Conservation (phyloP, 169 alveolate genomes). For the Plasmodium fragile region DNA sequence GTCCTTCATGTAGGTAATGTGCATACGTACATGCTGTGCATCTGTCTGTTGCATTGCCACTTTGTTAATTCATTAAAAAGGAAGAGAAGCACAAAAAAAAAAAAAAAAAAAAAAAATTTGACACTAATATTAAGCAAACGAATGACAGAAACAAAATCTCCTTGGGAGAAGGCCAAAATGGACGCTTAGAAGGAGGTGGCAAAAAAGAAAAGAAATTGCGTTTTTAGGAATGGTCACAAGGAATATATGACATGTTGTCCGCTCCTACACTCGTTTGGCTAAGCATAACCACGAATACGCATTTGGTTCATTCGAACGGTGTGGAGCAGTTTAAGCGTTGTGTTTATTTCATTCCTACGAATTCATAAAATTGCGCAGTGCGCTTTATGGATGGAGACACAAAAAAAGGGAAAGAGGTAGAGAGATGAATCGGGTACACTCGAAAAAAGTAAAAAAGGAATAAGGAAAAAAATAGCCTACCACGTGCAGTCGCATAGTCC, state of each 20-base stretch:
- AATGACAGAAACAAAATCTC: constrained; percentile 35
- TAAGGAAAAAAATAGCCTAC: neutral
- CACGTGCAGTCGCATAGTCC: neutral
- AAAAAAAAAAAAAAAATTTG: constrained; percentile 11
- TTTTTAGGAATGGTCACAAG: constrained; percentile 14
- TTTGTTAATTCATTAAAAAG: neutral
- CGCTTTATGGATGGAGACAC: neutral
- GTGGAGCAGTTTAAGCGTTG: neutral
- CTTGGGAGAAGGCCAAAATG: neutral
- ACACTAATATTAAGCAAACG: neutral
- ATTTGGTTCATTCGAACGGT: neutral
- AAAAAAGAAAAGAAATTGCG: constrained; percentile 17
- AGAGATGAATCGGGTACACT: neutral
- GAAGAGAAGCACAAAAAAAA: neutral
- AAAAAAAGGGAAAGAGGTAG: neutral
- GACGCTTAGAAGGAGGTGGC: neutral
- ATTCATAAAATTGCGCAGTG: neutral
- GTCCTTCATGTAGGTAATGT: neutral
- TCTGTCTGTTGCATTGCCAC: neutral
- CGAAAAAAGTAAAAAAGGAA: neutral
- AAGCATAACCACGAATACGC: neutral
- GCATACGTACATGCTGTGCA: neutral
- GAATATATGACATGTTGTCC: neutral
- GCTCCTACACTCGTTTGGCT: neutral
- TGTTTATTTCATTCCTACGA: neutral